Percentiles rank a stretch among this genome's conserved stretches.
Evolutionary conservation across 768 basidiomycete genomes (phyloP).

Genomic region (Suillus discolor): DNA sequence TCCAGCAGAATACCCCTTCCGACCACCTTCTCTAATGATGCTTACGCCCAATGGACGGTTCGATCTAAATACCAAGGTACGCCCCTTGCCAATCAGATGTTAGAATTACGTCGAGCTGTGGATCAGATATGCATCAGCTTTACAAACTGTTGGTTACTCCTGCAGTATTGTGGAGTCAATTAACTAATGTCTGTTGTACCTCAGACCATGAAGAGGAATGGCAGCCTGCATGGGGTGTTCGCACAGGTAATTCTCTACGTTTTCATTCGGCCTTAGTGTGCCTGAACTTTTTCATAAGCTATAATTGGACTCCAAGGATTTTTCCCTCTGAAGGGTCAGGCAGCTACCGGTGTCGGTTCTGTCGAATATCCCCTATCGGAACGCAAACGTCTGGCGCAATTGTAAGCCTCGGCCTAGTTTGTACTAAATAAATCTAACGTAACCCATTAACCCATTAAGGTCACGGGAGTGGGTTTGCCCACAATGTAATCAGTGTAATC

Average conservation of each 20-base stretch:
- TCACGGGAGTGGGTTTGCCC: slow-evolving; percentile 84
- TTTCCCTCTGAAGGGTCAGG: slow-evolving; percentile 86
- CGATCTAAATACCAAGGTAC: slow-evolving; percentile 92
- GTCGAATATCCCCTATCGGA: slow-evolving; percentile 77
- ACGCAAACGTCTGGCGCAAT: slow-evolving; percentile 72
- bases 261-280: slow-evolving; percentile 13
- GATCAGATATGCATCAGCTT: slow-evolving; percentile 89
- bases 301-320: slow-evolving; percentile 89
- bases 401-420: slow-evolving; percentile 51
- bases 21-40: slow-evolving; percentile 94
- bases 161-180: slow-evolving; percentile 18
- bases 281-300: slow-evolving; percentile 45
- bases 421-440: slow-evolving; percentile 11
- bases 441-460: slow-evolving; percentile 40
- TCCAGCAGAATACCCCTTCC: slow-evolving; percentile 95
- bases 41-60: slow-evolving; percentile 97
- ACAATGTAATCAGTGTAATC: slow-evolving; percentile 67
- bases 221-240: slow-evolving; percentile 98
- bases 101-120: background rate
- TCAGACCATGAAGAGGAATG: slow-evolving; percentile 93
- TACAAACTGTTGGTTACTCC: slow-evolving; percentile 69
- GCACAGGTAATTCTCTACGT: slow-evolving; percentile 65
- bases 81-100: slow-evolving; percentile 18
- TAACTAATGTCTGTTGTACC: slow-evolving; percentile 31
- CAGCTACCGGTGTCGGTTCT: slow-evolving; percentile 85